Conservation (phyloP, 371 early-diverging fungal species). For the Thermomucor indicae-seudaticae region DNA sequence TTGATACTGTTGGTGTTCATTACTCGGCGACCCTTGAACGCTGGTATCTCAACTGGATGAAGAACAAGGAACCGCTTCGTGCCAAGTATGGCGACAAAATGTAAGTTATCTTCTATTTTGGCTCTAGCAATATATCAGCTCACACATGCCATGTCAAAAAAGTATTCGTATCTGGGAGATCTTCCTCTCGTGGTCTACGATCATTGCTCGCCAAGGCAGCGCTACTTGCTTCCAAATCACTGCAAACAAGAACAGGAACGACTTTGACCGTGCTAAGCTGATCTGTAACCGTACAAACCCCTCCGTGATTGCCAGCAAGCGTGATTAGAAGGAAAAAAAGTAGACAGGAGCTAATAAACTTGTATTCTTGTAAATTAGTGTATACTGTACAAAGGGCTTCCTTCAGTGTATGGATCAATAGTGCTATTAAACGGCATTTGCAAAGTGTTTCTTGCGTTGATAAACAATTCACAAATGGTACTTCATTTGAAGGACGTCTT, state of each 20-base stretch:
- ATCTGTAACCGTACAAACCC: slow-evolving; percentile 51
- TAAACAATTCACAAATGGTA: no score
- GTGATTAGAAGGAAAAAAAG: no score
- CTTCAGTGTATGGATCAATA: no score
- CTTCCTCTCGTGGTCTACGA: slow-evolving; percentile 95
- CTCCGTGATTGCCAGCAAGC: no score
- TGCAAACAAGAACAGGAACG: slow-evolving; percentile 95
- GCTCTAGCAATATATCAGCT: not conserved
- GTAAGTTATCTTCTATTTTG: slow-evolving; percentile 28
- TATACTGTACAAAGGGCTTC: no score
- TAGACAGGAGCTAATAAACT: no score
- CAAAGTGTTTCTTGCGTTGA: no score
- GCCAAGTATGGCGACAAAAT: slow-evolving; percentile 85
- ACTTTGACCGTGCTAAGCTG: slow-evolving; percentile 76
- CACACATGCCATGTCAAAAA: not conserved
- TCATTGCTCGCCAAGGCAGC: slow-evolving; percentile 91
- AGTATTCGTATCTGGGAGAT: slow-evolving; percentile 83
- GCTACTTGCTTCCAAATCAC: slow-evolving; percentile 96
- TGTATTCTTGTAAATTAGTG: no score
- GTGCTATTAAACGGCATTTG: no score
- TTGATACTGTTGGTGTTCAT: slow-evolving; percentile 94
- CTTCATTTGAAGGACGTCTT: no score
- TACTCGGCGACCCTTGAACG: slow-evolving; percentile 93
- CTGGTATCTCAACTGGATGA: slow-evolving; percentile 98
- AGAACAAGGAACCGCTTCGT: slow-evolving; percentile 81